Evolutionary conservation across 2,329 filamentous ascomycete species (phyloP).

Genomic region (Orbilia javanica): DNA sequence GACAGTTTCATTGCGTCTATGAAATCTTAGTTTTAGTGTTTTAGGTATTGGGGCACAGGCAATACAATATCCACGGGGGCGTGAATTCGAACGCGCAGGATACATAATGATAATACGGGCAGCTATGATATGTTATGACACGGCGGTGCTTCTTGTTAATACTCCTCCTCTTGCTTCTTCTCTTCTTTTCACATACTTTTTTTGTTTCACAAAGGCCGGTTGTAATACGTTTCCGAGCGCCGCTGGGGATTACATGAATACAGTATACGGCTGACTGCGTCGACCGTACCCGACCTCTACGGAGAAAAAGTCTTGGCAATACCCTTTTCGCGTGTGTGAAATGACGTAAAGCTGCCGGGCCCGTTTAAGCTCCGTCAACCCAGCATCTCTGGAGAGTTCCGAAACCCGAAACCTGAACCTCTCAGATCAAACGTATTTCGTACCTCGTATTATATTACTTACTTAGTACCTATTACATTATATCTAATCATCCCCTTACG

Average conservation of each 20-base stretch:
- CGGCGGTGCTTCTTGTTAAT: constrained; percentile 15
- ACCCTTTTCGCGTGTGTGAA: constrained; percentile 22
- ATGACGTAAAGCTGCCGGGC: constrained; percentile 41
- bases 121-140: constrained; percentile 12
- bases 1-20: constrained; percentile 96
- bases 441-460: constrained; percentile 1
- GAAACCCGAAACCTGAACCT: background rate
- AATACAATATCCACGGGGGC: background rate
- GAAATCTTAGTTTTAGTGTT: constrained; percentile 68
- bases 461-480: background rate
- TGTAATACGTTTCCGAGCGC: constrained; percentile 16
- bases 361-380: constrained; percentile 2
- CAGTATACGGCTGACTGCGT: background rate
- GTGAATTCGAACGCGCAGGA: background rate
- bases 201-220: background rate
- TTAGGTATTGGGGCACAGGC: background rate
- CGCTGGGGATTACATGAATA: background rate
- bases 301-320: constrained; percentile 28
- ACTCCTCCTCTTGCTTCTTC: background rate
- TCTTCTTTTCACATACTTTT: background rate
- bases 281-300: background rate
- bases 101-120: constrained; percentile 3
- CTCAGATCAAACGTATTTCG: constrained; percentile 26
- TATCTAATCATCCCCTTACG: constrained; percentile 3
- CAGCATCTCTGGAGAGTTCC: constrained; percentile 5